These are phyloP conservation scores for Saccharomyces hybrid DNA, from an alignment of 1,139 yeast genomes.

Conservation along the genomic window DNA sequence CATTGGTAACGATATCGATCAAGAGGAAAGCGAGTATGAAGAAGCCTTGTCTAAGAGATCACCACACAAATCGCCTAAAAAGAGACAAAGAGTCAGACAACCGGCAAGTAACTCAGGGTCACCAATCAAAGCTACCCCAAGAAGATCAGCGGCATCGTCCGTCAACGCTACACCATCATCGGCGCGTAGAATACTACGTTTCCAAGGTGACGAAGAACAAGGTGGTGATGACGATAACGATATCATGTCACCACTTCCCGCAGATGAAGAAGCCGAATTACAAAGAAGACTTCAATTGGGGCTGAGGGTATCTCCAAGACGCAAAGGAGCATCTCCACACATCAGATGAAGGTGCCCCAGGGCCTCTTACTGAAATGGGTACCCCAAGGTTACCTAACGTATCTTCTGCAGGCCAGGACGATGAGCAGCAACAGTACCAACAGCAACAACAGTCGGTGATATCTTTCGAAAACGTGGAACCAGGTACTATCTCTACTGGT, in stretches of 20 bases:
- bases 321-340: conserved; percentile 17
- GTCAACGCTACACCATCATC: conserved; percentile 8
- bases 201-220: conserved; percentile 15
- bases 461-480: conserved; percentile 27
- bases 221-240: conserved; percentile 16
- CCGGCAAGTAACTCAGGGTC: conserved; percentile 13
- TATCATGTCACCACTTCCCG: conserved; percentile 19
- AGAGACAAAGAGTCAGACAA: conserved; percentile 22
- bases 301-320: conserved; percentile 26
- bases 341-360: conserved; percentile 13
- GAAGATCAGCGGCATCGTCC: conserved; percentile 7
- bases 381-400: conserved; percentile 21
- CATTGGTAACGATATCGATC: conserved; percentile 30
- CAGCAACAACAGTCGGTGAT: conserved; percentile 15
- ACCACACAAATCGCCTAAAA: conserved; percentile 31
- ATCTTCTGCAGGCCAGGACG: conserved; percentile 29
- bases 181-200: conserved; percentile 15
- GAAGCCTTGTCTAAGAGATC: conserved; percentile 18
- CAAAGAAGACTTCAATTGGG: conserved; percentile 26
- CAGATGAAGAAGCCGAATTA: conserved; percentile 25
- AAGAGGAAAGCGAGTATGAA: conserved; percentile 22
- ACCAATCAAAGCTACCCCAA: conserved; percentile 19
- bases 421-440: conserved; percentile 20
- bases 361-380: conserved; percentile 24
- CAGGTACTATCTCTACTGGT: conserved; percentile 41